Base-by-base conservation (phyloP, 208 protist species). In the Blastocrithidia nonstop region DNA sequence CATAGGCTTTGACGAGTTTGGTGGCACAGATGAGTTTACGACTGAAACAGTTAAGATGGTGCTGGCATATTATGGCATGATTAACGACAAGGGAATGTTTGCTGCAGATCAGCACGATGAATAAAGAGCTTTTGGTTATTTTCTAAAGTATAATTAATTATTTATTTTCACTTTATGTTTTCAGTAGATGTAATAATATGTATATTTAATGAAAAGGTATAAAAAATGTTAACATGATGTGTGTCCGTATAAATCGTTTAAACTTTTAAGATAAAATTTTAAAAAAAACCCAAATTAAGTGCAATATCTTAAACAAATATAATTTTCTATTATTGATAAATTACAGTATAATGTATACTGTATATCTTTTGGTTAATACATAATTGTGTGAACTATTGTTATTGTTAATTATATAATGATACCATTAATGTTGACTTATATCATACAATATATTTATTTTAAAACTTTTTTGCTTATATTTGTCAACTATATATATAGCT, bases 1-100 rank as follows among this genome's bases (percentile, higher is more conserved):
- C 51, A 91, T 94, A 40, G 88, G 88, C n/a, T 93, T 95, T 45
- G 88, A 95, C 58, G 85, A 95, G 42, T 84, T 95, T 49, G 88
- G 88, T 3, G 83, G 80, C 20, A 64, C 41, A 6, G 88, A 93
- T 53, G 77, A 90, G 39, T 95, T 95, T 55, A 61, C 76, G 11
- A 92, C 88, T 6, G 51, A 62, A 1, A 71, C 68, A 21, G 62
- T 90, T 11, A 50, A 54, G 33, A 54, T 76, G 31, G 76, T 90
- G 4, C 61, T 93, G 22, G 59, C 54, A 1, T 29, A 73, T 40
- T 80, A 91, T 50, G 81, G 81, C 1, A 88, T 93, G 76, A 41
- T 90, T 17, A 93, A 93, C 27, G 77, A 86, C 7, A 79, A 77
- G 28, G 84, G 80, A 6, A 93, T 93, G 84, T 90, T 89, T 65